These are phyloP conservation scores for Tagetes erecta DNA, from an alignment of 129 eudicot species.

Conservation along the genomic window DNA sequence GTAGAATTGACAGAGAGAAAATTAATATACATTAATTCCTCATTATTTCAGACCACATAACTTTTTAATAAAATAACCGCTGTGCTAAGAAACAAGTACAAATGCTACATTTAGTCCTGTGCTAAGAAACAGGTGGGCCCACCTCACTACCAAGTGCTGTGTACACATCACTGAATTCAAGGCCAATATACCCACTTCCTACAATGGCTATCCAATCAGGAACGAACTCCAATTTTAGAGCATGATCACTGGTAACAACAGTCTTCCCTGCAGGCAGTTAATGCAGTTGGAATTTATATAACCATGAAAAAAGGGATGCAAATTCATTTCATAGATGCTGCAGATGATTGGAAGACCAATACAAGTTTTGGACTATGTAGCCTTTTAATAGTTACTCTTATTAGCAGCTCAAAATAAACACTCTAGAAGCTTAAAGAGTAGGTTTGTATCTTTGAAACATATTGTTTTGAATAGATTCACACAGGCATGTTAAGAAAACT, in stretches of 20 bases:
- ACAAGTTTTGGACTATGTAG: neutral
- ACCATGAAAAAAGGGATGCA: conserved; percentile 9
- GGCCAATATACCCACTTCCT: conserved; percentile 84
- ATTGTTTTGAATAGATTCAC: neutral
- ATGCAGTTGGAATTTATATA: conserved; percentile 1
- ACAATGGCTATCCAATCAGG: conserved; percentile 85
- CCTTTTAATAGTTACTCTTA: neutral
- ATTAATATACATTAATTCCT: neutral
- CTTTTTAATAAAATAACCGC: neutral
- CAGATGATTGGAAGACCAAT: neutral
- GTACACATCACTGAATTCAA: conserved; percentile 94
- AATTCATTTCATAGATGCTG: conserved; percentile 15
- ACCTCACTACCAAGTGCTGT: conserved; percentile 99
- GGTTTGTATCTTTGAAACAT: neutral
- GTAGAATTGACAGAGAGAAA: conserved; percentile 10
- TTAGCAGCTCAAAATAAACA: neutral
- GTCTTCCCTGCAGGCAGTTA: conserved; percentile 63
- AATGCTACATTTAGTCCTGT: neutral
- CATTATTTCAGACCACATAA: too few species aligned
- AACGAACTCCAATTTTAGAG: conserved; percentile 67
- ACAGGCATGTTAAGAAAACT: conserved; percentile 5
- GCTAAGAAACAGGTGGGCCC: conserved; percentile 10
- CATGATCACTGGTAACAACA: conserved; percentile 93
- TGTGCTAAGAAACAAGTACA: neutral
- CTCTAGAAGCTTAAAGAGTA: neutral